These are phyloP conservation scores for Talaromyces marneffei DNA, from an alignment of 2,329 filamentous ascomycete species.

Conservation along the genomic window DNA sequence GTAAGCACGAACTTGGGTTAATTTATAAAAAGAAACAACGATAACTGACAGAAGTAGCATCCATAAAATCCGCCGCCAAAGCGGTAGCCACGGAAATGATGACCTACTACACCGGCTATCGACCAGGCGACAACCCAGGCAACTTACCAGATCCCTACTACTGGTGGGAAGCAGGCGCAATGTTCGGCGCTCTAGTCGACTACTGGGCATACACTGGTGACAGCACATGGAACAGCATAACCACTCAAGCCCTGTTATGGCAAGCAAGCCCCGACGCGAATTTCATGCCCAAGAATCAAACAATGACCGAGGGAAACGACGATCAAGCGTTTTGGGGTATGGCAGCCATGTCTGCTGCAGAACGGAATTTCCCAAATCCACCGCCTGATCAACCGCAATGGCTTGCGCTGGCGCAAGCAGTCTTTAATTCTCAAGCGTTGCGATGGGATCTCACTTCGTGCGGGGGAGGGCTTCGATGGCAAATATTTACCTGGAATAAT, in stretches of 20 bases:
- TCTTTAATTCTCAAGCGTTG: slow-evolving; percentile 63
- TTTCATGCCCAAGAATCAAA: slow-evolving; percentile 41
- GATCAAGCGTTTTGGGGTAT: slow-evolving; percentile 56
- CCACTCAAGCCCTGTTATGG: slow-evolving; percentile 32
- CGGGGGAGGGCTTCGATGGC: slow-evolving; percentile 70
- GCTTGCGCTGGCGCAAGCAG: slow-evolving; percentile 59
- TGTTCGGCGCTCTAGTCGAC: slow-evolving; percentile 38
- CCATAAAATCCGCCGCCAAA: slow-evolving; percentile 44
- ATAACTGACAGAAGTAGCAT: slow-evolving; percentile 26
- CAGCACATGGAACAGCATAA: slow-evolving; percentile 34
- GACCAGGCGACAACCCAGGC: slow-evolving; percentile 46
- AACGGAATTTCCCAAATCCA: slow-evolving; percentile 36
- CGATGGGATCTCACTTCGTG: slow-evolving; percentile 67
- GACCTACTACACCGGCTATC: slow-evolving; percentile 45
- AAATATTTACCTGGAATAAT: slow-evolving; percentile 71
- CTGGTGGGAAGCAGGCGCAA: slow-evolving; percentile 43
- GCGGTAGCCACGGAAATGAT: slow-evolving; percentile 46
- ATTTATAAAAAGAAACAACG: background rate
- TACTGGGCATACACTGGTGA: slow-evolving; percentile 43
- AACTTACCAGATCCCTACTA: slow-evolving; percentile 46
- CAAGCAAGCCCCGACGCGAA: slow-evolving; percentile 34
- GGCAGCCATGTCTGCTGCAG: slow-evolving; percentile 52
- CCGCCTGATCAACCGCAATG: slow-evolving; percentile 23
- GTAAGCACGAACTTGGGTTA: background rate
- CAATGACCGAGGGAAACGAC: slow-evolving; percentile 47